Base-by-base conservation (phyloP, 495 filamentous ascomycete genomes). In the Choiromyces venosus region DNA sequence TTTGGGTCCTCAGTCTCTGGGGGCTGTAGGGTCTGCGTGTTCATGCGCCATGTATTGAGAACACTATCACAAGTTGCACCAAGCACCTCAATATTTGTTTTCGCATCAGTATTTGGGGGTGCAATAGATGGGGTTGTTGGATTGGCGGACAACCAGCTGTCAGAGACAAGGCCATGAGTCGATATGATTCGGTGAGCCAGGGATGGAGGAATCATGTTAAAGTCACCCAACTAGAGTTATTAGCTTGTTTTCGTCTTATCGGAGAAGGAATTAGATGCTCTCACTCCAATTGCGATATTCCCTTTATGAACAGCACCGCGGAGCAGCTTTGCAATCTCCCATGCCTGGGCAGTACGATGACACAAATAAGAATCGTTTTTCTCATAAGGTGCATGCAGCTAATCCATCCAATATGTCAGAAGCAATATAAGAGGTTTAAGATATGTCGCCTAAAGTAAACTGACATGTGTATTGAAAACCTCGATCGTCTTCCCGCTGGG, bases 11-110 rank as follows among this genome's bases (percentile, higher is more conserved):
- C 81, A 0, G 85, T 88, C 44, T 90, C 85, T 2, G 85, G 84
- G 0, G 86, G 83, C 25, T 92, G 84, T 0, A 92, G 82, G 4
- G 77, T 74, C 9, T 86, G 81, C 10, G 88, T 86, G 36, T 88
- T 82, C 95, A 96, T 98, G 36, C 93, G 86, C 95, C 96, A 99
- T 0, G 94, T 97, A 83, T 98, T 98, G 75, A 90, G 87, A 10
- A 87, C 87, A 67, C 89, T 89, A 79, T 97, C 93, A 78, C 93
- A 97, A 0, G 96, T 95, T 6, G 92, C 88, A 2, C 95, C 95
- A 78, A 97, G 94, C 67, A 90, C 88, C 8, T 80, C 77, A 29
- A 97, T 82, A 81, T 97, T 97, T 82, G 88, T 90, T 70, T 88
- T 86, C 1, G 91, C 93, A 3, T 87, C 90, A 0, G 78, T 72